These are phyloP conservation scores for Kokia cookei DNA, from an alignment of 441 rosid genomes.

Conservation along the genomic window DNA sequence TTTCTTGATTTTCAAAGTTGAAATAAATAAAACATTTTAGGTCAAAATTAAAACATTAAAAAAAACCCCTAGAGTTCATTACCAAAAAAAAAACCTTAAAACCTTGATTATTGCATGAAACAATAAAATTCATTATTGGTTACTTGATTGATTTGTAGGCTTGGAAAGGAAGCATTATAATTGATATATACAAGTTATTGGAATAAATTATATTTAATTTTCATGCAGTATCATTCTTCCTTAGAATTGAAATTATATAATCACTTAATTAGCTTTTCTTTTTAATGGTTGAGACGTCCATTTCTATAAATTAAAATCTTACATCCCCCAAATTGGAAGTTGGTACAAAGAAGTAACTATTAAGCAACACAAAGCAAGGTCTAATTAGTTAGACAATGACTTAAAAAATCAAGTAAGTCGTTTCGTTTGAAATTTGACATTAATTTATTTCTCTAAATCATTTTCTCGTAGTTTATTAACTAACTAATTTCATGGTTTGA, in stretches of 20 bases:
- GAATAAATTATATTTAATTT: background rate
- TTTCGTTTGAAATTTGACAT: too few species aligned
- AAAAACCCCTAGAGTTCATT: background rate
- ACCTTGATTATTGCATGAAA: background rate
- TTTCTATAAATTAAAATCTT: constrained; percentile 9
- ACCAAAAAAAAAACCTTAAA: background rate
- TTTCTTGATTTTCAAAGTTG: constrained; percentile 49
- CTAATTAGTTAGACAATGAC: background rate
- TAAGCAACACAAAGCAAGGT: background rate
- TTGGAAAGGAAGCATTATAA: background rate
- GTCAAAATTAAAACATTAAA: background rate
- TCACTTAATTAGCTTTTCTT: constrained; percentile 2
- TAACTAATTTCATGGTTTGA: background rate
- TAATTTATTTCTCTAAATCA: background rate
- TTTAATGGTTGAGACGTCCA: constrained; percentile 30
- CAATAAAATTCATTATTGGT: background rate
- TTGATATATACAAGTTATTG: background rate
- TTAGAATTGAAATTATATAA: constrained; percentile 24
- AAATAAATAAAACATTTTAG: constrained; percentile 2
- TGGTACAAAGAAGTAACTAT: background rate
- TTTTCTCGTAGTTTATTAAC: background rate
- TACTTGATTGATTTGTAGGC: background rate
- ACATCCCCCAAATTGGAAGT: background rate
- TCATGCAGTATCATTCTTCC: constrained; percentile 13
- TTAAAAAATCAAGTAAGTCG: background rate